Conservation (phyloP, 1,284 basidiomycete genomes). For the Ustilago nuda region DNA sequence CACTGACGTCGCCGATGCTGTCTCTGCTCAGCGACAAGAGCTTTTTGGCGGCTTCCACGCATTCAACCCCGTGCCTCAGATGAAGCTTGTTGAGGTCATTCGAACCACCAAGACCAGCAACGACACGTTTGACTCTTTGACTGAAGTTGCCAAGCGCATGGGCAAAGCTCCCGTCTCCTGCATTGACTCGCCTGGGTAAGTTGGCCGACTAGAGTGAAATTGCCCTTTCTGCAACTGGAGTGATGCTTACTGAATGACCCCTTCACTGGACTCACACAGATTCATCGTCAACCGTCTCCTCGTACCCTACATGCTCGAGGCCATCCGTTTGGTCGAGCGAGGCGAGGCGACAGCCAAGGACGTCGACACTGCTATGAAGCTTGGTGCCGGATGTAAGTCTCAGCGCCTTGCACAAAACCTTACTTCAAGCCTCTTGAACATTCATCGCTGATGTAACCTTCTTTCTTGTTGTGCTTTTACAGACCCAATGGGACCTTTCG, state of each 20-base stretch:
- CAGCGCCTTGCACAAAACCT: neutral
- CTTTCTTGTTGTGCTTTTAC: neutral
- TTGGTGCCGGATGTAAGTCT: conserved; percentile 72
- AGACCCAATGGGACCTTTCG: conserved; percentile 72
- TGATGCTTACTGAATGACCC: conserved; percentile 11
- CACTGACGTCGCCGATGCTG: conserved; percentile 72
- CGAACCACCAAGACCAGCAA: conserved; percentile 72
- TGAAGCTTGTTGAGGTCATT: conserved; percentile 74
- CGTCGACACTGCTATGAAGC: conserved; percentile 75
- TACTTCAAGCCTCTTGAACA: neutral
- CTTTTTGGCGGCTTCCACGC: conserved; percentile 72
- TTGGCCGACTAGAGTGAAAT: neutral
- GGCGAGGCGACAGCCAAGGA: conserved; percentile 74
- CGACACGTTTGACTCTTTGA: conserved; percentile 71
- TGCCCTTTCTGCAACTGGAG: neutral
- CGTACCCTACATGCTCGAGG: conserved; percentile 74
- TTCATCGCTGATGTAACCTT: neutral
- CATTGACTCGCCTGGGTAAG: conserved; percentile 71
- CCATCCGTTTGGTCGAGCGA: conserved; percentile 74
- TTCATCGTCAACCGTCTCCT: conserved; percentile 74
- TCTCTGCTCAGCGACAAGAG: conserved; percentile 50
- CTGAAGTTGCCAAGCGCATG: conserved; percentile 72
- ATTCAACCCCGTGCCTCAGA: conserved; percentile 72
- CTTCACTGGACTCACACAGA: conserved; percentile 33
- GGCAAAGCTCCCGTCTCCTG: conserved; percentile 74